phyloP scores from a whole-genome alignment of 2,329 filamentous ascomycete species.

The Phialocephala sp. region DNA sequence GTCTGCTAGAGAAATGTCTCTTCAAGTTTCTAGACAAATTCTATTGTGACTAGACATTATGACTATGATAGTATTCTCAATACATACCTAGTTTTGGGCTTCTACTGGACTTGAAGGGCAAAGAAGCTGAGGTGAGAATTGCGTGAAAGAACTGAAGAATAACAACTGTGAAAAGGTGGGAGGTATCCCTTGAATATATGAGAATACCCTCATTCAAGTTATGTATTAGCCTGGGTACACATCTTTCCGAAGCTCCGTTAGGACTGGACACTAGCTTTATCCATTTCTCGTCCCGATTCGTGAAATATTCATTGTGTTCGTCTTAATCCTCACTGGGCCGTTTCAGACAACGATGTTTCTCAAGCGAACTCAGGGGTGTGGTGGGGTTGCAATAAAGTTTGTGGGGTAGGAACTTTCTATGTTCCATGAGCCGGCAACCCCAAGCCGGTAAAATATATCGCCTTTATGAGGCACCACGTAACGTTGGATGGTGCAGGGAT shows the following conservation, averaged over 20 bases:
- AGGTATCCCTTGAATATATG: background rate
- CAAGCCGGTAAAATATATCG: background rate
- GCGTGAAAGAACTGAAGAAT: background rate
- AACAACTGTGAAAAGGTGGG: background rate
- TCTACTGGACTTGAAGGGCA: background rate
- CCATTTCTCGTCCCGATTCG: background rate
- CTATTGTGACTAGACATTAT: no score
- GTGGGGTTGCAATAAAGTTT: slow-evolving; percentile 3
- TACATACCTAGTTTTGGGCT: background rate
- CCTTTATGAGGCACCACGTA: background rate
- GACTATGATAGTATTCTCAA: no score
- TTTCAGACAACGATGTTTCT: background rate
- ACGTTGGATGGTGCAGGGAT: background rate
- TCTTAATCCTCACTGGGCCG: background rate
- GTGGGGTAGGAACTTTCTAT: slow-evolving; percentile 2
- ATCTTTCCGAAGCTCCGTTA: background rate
- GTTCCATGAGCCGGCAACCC: background rate
- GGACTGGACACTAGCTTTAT: background rate
- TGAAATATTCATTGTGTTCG: slow-evolving; percentile 2
- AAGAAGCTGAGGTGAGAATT: background rate
- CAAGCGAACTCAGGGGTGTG: slow-evolving; percentile 2
- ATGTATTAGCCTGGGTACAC: background rate
- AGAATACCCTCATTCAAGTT: background rate
- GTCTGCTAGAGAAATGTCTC: background rate
- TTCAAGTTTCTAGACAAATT: no score